Conservation (phyloP, 345 rosid species). For the Boechera divaricarpa region DNA sequence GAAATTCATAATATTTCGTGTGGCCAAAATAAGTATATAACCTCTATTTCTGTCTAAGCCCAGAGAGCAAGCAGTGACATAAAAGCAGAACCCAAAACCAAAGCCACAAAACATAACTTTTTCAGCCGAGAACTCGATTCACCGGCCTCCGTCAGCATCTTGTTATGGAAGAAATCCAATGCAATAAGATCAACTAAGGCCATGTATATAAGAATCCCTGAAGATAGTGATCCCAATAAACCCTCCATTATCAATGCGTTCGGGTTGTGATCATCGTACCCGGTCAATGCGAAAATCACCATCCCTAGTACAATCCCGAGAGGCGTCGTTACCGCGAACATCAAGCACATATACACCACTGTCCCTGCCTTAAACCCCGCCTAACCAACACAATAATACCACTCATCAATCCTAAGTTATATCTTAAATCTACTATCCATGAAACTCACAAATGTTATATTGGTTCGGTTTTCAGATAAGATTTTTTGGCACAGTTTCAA, state of each 20-base stretch:
- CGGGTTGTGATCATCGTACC: slow-evolving; percentile 78
- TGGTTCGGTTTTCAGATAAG: background rate
- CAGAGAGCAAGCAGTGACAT: slow-evolving; percentile 97
- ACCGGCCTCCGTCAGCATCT: slow-evolving; percentile 52
- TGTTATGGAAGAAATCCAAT: slow-evolving; percentile 87
- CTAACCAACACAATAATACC: slow-evolving; percentile 47
- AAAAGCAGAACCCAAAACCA: slow-evolving; percentile 70
- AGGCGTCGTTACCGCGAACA: slow-evolving; percentile 94
- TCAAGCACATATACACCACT: slow-evolving; percentile 80
- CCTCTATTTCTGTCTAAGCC: slow-evolving; percentile 55
- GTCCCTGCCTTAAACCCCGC: slow-evolving; percentile 82
- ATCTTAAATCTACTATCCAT: background rate
- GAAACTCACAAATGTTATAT: background rate
- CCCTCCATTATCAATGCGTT: slow-evolving; percentile 91
- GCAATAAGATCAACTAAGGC: slow-evolving; percentile 93
- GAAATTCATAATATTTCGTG: slow-evolving; percentile 6
- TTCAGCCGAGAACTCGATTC: slow-evolving; percentile 62
- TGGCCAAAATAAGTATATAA: background rate
- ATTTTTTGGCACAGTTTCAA: background rate
- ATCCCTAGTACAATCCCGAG: slow-evolving; percentile 86
- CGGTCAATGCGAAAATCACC: slow-evolving; percentile 75
- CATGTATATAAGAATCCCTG: slow-evolving; percentile 94
- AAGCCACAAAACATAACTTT: slow-evolving; percentile 73
- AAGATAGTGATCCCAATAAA: slow-evolving; percentile 76
- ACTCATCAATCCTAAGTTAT: background rate